Percentiles rank a stretch among this genome's conserved stretches.
Evolutionary conservation across 2,329 filamentous ascomycete genomes (phyloP).

Genomic region (Talaromyces verruculosus): DNA sequence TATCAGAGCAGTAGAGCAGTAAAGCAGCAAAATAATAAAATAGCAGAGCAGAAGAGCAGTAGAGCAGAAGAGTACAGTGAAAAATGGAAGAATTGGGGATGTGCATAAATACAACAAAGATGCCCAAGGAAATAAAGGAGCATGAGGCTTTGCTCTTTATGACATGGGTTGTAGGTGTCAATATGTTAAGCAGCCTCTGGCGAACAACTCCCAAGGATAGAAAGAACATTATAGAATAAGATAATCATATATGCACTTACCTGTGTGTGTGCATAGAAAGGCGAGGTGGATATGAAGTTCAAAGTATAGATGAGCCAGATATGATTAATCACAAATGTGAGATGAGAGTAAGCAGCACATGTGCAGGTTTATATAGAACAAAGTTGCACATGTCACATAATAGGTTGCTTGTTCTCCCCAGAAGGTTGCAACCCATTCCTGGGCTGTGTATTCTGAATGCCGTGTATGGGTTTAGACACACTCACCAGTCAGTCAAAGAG

Average conservation of each 20-base stretch:
- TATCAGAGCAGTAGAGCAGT: no score
- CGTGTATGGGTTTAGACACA: not conserved
- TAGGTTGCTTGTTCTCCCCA: not conserved
- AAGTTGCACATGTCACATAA: not conserved
- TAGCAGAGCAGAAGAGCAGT: not conserved
- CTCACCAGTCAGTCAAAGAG: not conserved
- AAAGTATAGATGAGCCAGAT: not conserved
- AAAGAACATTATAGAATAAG: not conserved
- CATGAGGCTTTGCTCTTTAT: not conserved
- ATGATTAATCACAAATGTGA: not conserved
- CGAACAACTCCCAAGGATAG: not conserved
- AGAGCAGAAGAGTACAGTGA: not conserved
- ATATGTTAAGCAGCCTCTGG: not conserved
- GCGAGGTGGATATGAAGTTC: not conserved
- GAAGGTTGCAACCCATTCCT: not conserved
- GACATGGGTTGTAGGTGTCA: not conserved
- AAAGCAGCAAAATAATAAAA: no score
- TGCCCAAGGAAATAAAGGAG: not conserved
- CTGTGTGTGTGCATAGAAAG: not conserved
- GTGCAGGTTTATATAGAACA: conserved; percentile 4
- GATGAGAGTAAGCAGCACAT: not conserved
- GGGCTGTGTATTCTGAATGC: not conserved
- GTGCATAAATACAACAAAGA: not conserved
- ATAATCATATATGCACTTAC: not conserved
- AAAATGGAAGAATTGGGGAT: not conserved